Evolutionary conservation across 1,284 basidiomycete species (phyloP), one percentile per base, ranked within the genome.

Genomic region (Leccinum subfulvum): DNA sequence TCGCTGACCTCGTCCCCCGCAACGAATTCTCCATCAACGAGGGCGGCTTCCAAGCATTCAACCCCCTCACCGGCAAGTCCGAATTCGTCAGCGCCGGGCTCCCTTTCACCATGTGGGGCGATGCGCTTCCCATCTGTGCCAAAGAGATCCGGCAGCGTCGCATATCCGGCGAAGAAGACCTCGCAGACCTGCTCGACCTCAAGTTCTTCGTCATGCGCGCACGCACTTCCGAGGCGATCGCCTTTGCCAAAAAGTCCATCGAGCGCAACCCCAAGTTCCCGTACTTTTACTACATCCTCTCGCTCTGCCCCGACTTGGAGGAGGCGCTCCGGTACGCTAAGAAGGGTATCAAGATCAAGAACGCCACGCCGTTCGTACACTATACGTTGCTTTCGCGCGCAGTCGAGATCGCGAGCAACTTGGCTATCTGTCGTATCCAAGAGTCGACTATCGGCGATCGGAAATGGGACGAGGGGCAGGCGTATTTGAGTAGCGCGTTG

Each of bases 11-110:
- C 57, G 82, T 88, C 66, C 69, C 82, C 26, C 75, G 77, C 41
- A 87, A 84, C 3, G 86, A 89, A 67, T 87, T 83, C 68, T 82
- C 85, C 4, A 79, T 89, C 61, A 69, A 76, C 11, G 80, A 88
- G 18, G 87, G 87, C 5, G 73, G 68, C 26, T 89, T 82, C 73
- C 77, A 84, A 65, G 66, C 73, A 0, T 66, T 80, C 55, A 77
- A 86, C 62, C 74, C 75, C 4, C 64, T 64, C 4, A 84, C 81
- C 0, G 82, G 84, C 0, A 71, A 65, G 55, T 41, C 70, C 5
- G 79, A 81, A 64, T 67, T 75, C 10, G 37, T 69, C 1, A 80
- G 82, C 62, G 56, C 79, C 30, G 86, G 84, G 2, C 74, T 88
- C 14, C 86, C 86, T 0, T 89, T 89, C 75, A 79, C 66, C 39